Evolutionary conservation across 164 flowering plant genomes (phyloP), one percentile per base, ranked within the genome.

Genomic region (Hamamelis virginiana): DNA sequence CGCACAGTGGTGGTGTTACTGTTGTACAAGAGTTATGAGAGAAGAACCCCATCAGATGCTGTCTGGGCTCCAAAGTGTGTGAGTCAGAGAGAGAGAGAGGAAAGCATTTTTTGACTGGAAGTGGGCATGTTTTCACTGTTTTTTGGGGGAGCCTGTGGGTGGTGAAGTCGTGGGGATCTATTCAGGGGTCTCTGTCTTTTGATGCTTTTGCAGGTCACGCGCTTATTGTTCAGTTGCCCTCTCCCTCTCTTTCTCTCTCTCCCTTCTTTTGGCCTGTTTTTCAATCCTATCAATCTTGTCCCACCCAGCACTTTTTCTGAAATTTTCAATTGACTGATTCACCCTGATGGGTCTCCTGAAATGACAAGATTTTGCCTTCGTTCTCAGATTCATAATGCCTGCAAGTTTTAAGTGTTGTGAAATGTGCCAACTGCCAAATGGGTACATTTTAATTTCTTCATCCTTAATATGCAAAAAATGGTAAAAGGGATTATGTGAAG

Each of bases 191-290:
- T 21, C 46, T 61, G 53, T 41, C 66, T 12, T n/a, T 67, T 1
- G 62, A 5, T 63, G 59, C 72, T 68, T 73, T 68, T 73, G 70
- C 67, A 67, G 67, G 64, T 41, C 64, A 60, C n/a, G 64, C 64
- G 45, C 18, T 16, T 60, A 13, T 55, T 22, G 22, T 12, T 19
- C 22, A 21, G 14, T 11, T 4, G 22, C 5, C 5, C 23, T 1
- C 12, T 55, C 0, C 12, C 23, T 19, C 21, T 18, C 55, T 1
- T n/a, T 5, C n/a, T 51, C 6, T 51, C 55, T 4, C 0, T 51
- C 9, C 18, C 8, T 50, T 16, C 21, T 15, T 53, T n/a, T 33
- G 41, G 41, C n/a, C n/a, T n/a, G n/a, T n/a, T n/a, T 33, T 33
- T 33, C 41, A 33, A 33, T 33, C 41, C 41, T 33, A 2, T 33